These are phyloP conservation scores for Akanthomyces dipterigenus DNA, from an alignment of 2,329 filamentous ascomycete genomes.

Conservation along the genomic window DNA sequence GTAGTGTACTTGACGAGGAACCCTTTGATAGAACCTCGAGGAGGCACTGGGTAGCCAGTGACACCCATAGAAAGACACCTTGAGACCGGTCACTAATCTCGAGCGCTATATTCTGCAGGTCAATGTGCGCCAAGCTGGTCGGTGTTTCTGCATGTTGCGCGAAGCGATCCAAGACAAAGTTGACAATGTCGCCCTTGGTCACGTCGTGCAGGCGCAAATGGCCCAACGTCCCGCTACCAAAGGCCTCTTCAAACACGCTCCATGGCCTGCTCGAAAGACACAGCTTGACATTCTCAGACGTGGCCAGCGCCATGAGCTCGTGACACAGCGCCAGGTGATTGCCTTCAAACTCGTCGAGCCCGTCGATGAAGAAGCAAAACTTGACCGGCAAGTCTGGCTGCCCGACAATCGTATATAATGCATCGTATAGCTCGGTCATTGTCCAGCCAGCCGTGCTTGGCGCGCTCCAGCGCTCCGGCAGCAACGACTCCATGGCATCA, in stretches of 20 bases:
- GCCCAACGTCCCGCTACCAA: neutral
- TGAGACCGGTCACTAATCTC: neutral
- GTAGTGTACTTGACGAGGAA: neutral
- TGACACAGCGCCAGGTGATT: constrained; percentile 5
- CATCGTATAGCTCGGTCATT: neutral
- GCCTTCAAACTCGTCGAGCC: constrained; percentile 17
- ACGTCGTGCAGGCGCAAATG: constrained; percentile 11
- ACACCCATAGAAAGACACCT: constrained; percentile 9
- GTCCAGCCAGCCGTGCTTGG: neutral
- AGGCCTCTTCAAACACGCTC: constrained; percentile 10
- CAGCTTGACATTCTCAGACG: constrained; percentile 14
- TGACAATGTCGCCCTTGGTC: constrained; percentile 10
- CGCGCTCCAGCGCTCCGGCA: neutral
- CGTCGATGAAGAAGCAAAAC: constrained; percentile 17
- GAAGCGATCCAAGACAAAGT: constrained; percentile 9
- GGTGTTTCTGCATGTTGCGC: neutral
- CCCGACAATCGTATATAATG: neutral
- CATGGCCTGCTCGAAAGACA: constrained; percentile 20
- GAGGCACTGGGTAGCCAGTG: neutral
- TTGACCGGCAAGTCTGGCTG: neutral
- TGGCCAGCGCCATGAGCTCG: constrained; percentile 7
- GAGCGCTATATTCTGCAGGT: neutral
- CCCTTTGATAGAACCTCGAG: neutral
- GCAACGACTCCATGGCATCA: neutral
- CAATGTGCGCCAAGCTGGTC: neutral